These are phyloP conservation scores for Chalciporus sp. DNA, from an alignment of 1,284 basidiomycete genomes.

Conservation along the genomic window DNA sequence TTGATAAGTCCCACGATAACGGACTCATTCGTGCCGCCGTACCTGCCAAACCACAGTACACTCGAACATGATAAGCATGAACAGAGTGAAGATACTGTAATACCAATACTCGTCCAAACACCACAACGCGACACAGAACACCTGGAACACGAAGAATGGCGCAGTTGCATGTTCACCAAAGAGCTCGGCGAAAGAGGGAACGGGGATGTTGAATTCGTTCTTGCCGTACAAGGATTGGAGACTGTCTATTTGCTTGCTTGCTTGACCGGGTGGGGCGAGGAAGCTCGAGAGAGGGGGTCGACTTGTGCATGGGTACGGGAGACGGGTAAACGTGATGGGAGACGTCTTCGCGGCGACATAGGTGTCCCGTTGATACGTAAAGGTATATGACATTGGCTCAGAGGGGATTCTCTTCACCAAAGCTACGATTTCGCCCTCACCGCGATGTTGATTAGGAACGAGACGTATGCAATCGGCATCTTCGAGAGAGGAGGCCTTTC, in stretches of 20 bases:
- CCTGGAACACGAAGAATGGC: slow-evolving; percentile 95
- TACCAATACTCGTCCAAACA: slow-evolving; percentile 98
- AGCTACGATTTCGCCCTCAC: slow-evolving; percentile 88
- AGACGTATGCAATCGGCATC: slow-evolving; percentile 85
- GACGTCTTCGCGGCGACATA: slow-evolving; percentile 73
- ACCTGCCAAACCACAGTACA: slow-evolving; percentile 98
- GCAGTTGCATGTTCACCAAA: slow-evolving; percentile 92
- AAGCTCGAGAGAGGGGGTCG: slow-evolving; percentile 76
- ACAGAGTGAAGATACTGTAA: slow-evolving; percentile 93
- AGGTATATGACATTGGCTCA: slow-evolving; percentile 73
- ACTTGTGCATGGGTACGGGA: slow-evolving; percentile 88
- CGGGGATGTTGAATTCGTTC: slow-evolving; percentile 95
- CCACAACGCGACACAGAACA: slow-evolving; percentile 96
- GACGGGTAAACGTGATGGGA: slow-evolving; percentile 72
- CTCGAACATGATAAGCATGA: slow-evolving; percentile 97
- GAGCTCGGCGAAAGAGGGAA: slow-evolving; percentile 87
- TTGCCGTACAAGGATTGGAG: slow-evolving; percentile 76
- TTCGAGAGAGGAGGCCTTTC: slow-evolving; percentile 65
- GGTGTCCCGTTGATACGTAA: slow-evolving; percentile 96
- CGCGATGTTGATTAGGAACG: slow-evolving; percentile 84
- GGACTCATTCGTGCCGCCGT: slow-evolving; percentile 26
- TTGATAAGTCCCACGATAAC: slow-evolving; percentile 9
- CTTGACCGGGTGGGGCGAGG: slow-evolving; percentile 53
- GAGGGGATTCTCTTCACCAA: slow-evolving; percentile 65
- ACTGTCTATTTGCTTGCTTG: slow-evolving; percentile 43